phyloP scores from a whole-genome alignment of 164 flowering plant genomes.

The Warburgia ugandensis region DNA sequence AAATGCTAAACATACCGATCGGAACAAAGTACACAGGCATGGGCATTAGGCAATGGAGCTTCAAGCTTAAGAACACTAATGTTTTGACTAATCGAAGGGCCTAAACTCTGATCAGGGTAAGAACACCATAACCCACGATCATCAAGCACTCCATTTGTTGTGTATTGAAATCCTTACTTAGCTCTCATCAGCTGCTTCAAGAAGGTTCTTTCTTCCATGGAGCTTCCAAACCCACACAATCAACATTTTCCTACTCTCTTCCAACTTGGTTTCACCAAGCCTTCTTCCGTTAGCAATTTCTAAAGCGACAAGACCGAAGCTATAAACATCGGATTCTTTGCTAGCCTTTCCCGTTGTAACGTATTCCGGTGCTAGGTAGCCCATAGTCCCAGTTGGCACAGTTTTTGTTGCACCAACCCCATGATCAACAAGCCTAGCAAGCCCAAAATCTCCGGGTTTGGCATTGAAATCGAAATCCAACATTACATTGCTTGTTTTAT shows the following conservation, averaged over 20 bases:
- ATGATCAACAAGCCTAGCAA: conserved; percentile 42
- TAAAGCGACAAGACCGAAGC: conserved; percentile 42
- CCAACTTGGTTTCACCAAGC: conserved; percentile 18
- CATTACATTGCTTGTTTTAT: conserved; percentile 50
- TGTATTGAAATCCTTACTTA: conserved; percentile 15
- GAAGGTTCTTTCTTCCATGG: conserved; percentile 24
- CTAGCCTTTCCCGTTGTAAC: conserved; percentile 36
- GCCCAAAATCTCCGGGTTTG: conserved; percentile 49
- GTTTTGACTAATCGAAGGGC: conserved; percentile 29
- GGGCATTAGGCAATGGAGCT: conserved; percentile 24
- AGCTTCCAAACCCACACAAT: conserved; percentile 47
- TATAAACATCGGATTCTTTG: conserved; percentile 44
- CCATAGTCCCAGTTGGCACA: conserved; percentile 42
- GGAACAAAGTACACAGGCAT: conserved; percentile 18
- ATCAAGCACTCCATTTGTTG: conserved; percentile 23
- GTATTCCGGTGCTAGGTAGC: conserved; percentile 50
- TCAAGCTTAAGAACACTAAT: conserved; percentile 25
- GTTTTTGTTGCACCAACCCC: conserved; percentile 34
- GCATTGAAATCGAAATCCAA: conserved; percentile 40
- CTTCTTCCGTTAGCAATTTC: conserved; percentile 40
- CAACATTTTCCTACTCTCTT: conserved; percentile 13
- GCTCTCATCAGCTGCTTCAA: conserved; percentile 29
- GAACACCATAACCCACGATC: conserved; percentile 39
- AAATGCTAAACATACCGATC: not conserved
- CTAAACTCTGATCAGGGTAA: conserved; percentile 17